Evolutionary conservation across 495 filamentous ascomycete genomes (phyloP).

Genomic region (Xylaria acuta): DNA sequence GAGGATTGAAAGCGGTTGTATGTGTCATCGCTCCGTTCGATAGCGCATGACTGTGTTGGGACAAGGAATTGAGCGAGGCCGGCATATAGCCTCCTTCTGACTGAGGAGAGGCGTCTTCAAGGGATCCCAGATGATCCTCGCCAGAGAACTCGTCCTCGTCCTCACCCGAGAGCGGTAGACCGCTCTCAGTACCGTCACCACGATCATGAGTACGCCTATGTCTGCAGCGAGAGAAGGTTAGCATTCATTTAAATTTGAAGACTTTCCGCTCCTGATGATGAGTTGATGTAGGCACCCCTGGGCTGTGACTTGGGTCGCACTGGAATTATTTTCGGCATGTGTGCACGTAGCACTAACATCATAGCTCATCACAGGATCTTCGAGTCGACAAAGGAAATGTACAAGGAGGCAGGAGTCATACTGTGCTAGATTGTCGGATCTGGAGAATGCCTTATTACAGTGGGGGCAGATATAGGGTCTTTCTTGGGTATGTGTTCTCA

Average conservation of each 20-base stretch:
- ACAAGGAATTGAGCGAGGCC: conserved; percentile 49
- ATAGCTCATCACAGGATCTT: conserved; percentile 43
- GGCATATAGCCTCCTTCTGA: conserved; percentile 62
- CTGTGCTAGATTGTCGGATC: conserved; percentile 98
- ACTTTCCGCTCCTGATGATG: conserved; percentile 40
- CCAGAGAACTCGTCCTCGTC: conserved; percentile 74
- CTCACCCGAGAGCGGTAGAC: conserved; percentile 70
- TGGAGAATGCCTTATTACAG: conserved; percentile 98
- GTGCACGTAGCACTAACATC: conserved; percentile 45
- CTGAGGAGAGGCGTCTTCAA: conserved; percentile 75
- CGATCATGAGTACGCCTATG: conserved; percentile 96
- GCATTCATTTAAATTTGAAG: conserved; percentile 29
- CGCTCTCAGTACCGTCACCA: conserved; percentile 72
- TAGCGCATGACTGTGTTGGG: conserved; percentile 39
- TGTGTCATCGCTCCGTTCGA: conserved; percentile 41
- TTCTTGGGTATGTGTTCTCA: conserved; percentile 99
- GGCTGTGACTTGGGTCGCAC: conserved; percentile 37
- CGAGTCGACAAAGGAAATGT: conserved; percentile 41
- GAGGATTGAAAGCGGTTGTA: conserved; percentile 51
- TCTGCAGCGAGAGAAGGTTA: conserved; percentile 56
- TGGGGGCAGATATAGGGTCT: conserved; percentile 95
- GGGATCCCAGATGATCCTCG: conserved; percentile 74
- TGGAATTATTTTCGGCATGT: conserved; percentile 30
- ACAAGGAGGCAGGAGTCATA: conserved; percentile 59
- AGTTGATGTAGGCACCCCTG: conserved; percentile 40